Base-by-base conservation (phyloP, 2,329 filamentous ascomycete genomes). In the Pseudocercospora vitis region DNA sequence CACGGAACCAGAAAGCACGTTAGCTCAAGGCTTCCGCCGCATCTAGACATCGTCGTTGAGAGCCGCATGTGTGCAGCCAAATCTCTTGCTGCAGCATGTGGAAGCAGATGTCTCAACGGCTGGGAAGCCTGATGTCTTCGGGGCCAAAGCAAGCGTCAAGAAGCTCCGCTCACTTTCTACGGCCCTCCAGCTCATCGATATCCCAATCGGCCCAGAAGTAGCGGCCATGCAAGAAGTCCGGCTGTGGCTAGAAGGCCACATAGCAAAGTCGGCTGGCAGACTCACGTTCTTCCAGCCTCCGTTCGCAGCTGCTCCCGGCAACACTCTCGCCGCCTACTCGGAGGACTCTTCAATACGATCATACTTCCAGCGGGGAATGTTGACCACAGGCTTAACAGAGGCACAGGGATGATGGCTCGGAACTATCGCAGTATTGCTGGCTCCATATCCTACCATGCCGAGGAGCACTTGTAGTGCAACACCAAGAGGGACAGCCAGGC, bases 201-300 rank as follows among this genome's bases (percentile, higher is more conserved):
- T 64, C 60, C 61, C 61, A 64, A n/a, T 62, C 52, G 23, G 60
- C 58, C 61, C 61, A 63, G 18, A 59, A 33, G 53, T 63, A 70
- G 7, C 70, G 62, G 1, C 73, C 73, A 55, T 70, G 68, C 23
- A 76, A 54, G 45, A 75, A 76, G 0, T 63, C 60, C 0, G 70
- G 71, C 58, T 77, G 71, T 2, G 67, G 56, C 66, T 68, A 1
- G 70, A 65, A 3, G 73, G 58, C 74, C 74, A 77, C 1, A 76
- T 64, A 8, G 61, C 59, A 53, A 69, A 69, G 39, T 62, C 35
- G 2, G 58, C 65, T 9, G 66, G 57, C 16, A 69, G 19, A 6
- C 49, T 45, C 51, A 54, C 47, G 39, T 64, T 57, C 40, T 64
- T 59, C 57, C 57, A 33, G 7, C 19, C 14, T 23, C 18, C 45